Percentiles rank a stretch among this genome's conserved stretches.
Conservation (phyloP, 805 yeast species). For the Grigorovia jiainica region DNA sequence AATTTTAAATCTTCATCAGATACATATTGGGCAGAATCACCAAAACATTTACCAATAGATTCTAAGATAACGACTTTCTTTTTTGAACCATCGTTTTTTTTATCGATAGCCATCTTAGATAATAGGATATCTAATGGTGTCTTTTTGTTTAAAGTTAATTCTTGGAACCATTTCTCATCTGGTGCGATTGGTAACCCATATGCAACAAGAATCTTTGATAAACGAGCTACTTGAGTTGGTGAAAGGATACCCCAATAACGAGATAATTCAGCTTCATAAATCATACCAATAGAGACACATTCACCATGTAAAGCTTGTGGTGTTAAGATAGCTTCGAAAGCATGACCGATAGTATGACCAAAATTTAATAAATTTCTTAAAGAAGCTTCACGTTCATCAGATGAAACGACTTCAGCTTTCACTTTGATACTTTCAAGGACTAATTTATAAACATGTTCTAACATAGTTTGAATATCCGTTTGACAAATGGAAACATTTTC, state of each 20-base stretch:
- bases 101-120: conserved; percentile 87
- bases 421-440: conserved; percentile 82
- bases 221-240: conserved; percentile 88
- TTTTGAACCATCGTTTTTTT: conserved; percentile 88
- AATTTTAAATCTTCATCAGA: conserved; percentile 72
- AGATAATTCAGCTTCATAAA: conserved; percentile 90
- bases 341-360: conserved; percentile 97
- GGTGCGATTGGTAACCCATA: conserved; percentile 79
- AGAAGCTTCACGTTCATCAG: conserved; percentile 93
- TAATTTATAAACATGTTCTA: conserved; percentile 64
- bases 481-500: conserved; percentile 28
- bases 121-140: conserved; percentile 72
- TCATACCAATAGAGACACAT: conserved; percentile 96
- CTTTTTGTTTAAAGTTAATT: conserved; percentile 56
- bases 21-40: conserved; percentile 77
- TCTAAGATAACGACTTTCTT: conserved; percentile 81
- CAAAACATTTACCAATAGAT: conserved; percentile 81
- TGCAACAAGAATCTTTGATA: conserved; percentile 71
- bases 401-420: conserved; percentile 87
- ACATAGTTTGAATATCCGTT: conserved; percentile 60
- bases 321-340: conserved; percentile 93
- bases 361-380: conserved; percentile 85
- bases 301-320: conserved; percentile 97
- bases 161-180: conserved; percentile 61
- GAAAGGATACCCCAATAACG: conserved; percentile 81